Percentiles rank a stretch among this genome's conserved stretches.
Evolutionary conservation across 768 basidiomycete species (phyloP).

Genomic region (Coprinellus micaceus): DNA sequence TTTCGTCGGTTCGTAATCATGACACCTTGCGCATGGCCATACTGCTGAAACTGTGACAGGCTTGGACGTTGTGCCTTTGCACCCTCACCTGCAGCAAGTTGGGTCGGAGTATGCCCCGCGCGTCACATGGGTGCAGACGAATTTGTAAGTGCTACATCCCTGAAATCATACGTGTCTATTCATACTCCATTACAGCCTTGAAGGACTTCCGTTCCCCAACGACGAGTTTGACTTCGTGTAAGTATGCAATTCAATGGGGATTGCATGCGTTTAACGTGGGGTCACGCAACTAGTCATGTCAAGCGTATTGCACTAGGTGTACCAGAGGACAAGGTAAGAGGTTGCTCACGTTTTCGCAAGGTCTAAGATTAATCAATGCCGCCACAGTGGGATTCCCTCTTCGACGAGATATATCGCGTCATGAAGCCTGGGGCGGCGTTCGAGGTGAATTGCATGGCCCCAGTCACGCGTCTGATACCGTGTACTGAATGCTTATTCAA

Average conservation of each 20-base stretch:
- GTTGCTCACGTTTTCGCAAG: not conserved
- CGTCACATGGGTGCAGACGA: slow-evolving; percentile 69
- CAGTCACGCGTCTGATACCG: not conserved
- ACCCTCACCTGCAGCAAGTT: slow-evolving; percentile 63
- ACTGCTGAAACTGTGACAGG: slow-evolving; percentile 32
- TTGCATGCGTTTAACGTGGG: slow-evolving; percentile 2
- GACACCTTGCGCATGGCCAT: not conserved
- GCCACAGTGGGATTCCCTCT: slow-evolving; percentile 58
- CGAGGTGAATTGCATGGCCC: slow-evolving; percentile 40
- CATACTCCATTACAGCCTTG: slow-evolving; percentile 42
- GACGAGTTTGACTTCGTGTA: slow-evolving; percentile 79
- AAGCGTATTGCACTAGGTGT: slow-evolving; percentile 72
- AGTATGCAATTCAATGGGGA: slow-evolving; percentile 21
- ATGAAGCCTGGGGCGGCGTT: slow-evolving; percentile 74
- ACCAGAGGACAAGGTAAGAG: slow-evolving; percentile 65
- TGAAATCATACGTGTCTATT: not conserved
- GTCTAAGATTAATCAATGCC: not conserved
- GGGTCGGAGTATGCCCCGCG: slow-evolving; percentile 56
- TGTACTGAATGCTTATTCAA: not conserved
- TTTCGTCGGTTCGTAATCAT: slow-evolving; percentile 52
- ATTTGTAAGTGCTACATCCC: slow-evolving; percentile 49
- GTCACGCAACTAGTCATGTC: slow-evolving; percentile 44
- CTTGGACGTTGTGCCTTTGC: slow-evolving; percentile 67
- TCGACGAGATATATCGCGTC: slow-evolving; percentile 68
- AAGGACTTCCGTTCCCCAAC: slow-evolving; percentile 63